Evolutionary conservation across 1,284 basidiomycete species (phyloP).

Genomic region (Golubevia sp.): DNA sequence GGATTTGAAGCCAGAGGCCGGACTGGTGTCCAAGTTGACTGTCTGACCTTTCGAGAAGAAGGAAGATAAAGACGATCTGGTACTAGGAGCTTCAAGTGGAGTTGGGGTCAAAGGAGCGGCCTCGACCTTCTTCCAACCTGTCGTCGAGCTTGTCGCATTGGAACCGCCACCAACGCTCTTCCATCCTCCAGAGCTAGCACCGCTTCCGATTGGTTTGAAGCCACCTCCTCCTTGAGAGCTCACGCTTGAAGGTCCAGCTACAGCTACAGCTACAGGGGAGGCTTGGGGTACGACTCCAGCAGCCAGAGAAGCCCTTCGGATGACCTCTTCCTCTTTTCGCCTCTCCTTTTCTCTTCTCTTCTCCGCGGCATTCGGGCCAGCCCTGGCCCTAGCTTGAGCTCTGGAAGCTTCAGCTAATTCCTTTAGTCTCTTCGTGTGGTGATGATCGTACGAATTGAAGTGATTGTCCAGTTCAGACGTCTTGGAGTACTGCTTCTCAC

Average conservation of each 20-base stretch:
- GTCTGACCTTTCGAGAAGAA: neutral
- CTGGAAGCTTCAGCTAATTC: conserved; percentile 7
- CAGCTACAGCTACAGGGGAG: neutral
- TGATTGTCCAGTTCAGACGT: conserved; percentile 7
- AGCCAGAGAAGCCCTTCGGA: conserved; percentile 2
- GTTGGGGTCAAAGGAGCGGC: too few species aligned
- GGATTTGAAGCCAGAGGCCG: too few species aligned
- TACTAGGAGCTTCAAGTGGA: too few species aligned
- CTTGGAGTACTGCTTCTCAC: conserved; percentile 9
- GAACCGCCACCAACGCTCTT: neutral
- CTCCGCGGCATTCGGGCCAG: neutral
- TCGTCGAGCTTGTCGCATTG: too few species aligned
- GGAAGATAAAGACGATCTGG: neutral
- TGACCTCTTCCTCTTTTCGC: conserved; percentile 9
- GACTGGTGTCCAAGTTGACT: neutral
- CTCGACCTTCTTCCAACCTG: too few species aligned
- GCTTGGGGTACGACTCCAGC: conserved; percentile 6
- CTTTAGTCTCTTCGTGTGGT: conserved; percentile 13
- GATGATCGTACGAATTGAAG: conserved; percentile 13
- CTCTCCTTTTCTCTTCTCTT: conserved; percentile 12
- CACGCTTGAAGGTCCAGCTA: neutral
- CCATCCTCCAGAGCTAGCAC: neutral
- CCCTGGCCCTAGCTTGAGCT: neutral
- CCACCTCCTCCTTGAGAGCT: neutral
- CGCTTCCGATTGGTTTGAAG: neutral